Percentiles rank a stretch among this genome's conserved stretches.
These are phyloP conservation scores for Penicillium ochrochloron DNA, from an alignment of 495 filamentous ascomycete species.

Conservation along the genomic window DNA sequence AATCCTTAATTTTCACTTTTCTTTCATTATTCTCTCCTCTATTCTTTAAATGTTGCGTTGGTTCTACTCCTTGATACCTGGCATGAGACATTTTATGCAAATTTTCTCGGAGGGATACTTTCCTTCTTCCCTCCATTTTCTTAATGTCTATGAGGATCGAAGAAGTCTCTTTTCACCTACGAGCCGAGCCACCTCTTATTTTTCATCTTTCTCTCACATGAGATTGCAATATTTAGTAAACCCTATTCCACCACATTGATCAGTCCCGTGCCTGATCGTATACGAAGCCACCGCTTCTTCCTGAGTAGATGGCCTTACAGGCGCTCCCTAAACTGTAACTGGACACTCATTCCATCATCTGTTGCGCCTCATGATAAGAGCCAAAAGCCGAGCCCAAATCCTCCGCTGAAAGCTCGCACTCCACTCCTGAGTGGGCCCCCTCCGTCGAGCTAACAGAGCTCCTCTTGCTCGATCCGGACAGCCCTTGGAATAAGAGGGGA, in stretches of 20 bases:
- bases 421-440: slow-evolving; percentile 1
- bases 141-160: slow-evolving; percentile 16
- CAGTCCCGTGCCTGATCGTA: not conserved
- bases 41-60: slow-evolving; percentile 1
- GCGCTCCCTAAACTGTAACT: not conserved
- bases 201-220: not conserved
- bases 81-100: slow-evolving; percentile 20
- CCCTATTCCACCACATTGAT: not conserved
- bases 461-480: slow-evolving; percentile 9
- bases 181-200: slow-evolving; percentile 1
- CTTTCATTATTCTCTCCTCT: slow-evolving; percentile 25
- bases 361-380: slow-evolving; percentile 7
- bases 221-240: not conserved
- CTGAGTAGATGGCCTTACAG: not conserved
- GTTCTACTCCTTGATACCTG: slow-evolving; percentile 27
- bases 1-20: not conserved
- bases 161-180: slow-evolving; percentile 10
- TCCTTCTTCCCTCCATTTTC: slow-evolving; percentile 9
- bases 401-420: not conserved
- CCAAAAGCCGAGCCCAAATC: slow-evolving; percentile 11
- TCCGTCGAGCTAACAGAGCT: not conserved
- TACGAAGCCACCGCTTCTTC: not conserved
- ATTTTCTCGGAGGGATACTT: slow-evolving; percentile 3
- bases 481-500: not conserved
- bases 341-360: not conserved